Evolutionary conservation across 441 rosid species (phyloP), one percentile per base, ranked within the genome.

Genomic region (Adansonia grandidieri): DNA sequence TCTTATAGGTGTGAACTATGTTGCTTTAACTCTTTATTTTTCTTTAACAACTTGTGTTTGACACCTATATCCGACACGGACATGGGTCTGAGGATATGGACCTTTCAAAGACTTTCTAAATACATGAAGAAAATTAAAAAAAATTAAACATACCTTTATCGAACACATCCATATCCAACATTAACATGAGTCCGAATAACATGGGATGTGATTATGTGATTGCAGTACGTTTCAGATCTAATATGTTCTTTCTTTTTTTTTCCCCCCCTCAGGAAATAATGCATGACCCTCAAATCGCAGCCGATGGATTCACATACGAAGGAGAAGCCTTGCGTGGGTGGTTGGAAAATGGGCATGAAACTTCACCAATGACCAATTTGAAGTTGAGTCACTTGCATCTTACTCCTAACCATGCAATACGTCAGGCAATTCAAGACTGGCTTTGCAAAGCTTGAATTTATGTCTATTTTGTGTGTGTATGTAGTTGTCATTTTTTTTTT

Each of bases 311-410:
- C 85, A 88, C 97, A 0, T 90, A 92, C 14, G 94, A 91, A 80
- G 91, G 86, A 19, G 91, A 86, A 71, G 91, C 93, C 14, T 9
- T 91, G 73, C 82, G 84, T 8, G 88, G 78, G 20, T 93, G 97
- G 97, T 81, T 90, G 79, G 84, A 81, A 54, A 90, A 82, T 44
- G 87, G 89, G 61, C 89, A 80, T 11, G 90, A 89, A 73, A 91
- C 94, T 9, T 90, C 95, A n/a, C 93, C 93, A 3, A 93, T 91
- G 97, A 91, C 95, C 56, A 93, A 93, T 78, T 67, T 90, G 86
- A 86, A 75, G 70, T 83, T 93, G 47, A 80, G 75, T 75, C 80
- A 88, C 79, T 67, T 88, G 84, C 71, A 86, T 83, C 95, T 91
- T 9, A 91, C 86, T 65, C 93, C 92, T 9, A 91, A 93, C 82